A percentile compares a stretch with the other conserved stretches of the same genome.
phyloP scores from a whole-genome alignment of 805 yeast species.

The Starmera dryadoides region DNA sequence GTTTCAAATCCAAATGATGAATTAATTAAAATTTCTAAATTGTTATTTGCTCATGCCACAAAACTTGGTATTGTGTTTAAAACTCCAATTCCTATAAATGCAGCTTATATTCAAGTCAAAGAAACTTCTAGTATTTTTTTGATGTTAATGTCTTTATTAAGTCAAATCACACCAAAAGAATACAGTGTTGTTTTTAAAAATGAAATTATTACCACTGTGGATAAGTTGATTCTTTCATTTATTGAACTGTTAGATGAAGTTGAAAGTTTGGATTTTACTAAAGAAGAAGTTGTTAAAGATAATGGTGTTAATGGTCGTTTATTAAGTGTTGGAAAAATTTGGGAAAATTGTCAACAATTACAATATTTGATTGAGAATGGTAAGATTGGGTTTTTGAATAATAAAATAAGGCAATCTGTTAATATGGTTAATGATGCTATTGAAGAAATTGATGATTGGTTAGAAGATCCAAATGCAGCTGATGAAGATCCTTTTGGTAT shows the following conservation, averaged over 20 bases:
- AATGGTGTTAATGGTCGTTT: conserved; percentile 35
- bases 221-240: conserved; percentile 11
- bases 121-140: conserved; percentile 38
- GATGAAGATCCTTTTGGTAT: conserved; percentile 50
- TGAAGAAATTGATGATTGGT: conserved; percentile 66
- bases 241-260: conserved; percentile 17
- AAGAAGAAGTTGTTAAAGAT: conserved; percentile 13
- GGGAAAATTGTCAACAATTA: conserved; percentile 58
- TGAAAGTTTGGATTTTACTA: conserved; percentile 12
- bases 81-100: conserved; percentile 43
- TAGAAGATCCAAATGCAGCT: conserved; percentile 46
- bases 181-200: conserved; percentile 24
- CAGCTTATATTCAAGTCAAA: conserved; percentile 42
- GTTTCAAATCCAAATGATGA: conserved; percentile 47
- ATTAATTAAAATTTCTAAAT: conserved; percentile 46
- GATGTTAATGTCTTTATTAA: conserved; percentile 35
- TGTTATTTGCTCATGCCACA: conserved; percentile 70
- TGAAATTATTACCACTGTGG: conserved; percentile 12
- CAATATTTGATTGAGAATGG: conserved; percentile 38
- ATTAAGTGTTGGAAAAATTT: conserved; percentile 56
- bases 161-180: conserved; percentile 30
- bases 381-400: conserved; percentile 43
- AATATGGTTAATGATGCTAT: conserved; percentile 50
- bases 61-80: conserved; percentile 67
- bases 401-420: conserved; percentile 36